Evolutionary conservation across 805 yeast species (phyloP).

Genomic region (Sugiyamaella floridensis): DNA sequence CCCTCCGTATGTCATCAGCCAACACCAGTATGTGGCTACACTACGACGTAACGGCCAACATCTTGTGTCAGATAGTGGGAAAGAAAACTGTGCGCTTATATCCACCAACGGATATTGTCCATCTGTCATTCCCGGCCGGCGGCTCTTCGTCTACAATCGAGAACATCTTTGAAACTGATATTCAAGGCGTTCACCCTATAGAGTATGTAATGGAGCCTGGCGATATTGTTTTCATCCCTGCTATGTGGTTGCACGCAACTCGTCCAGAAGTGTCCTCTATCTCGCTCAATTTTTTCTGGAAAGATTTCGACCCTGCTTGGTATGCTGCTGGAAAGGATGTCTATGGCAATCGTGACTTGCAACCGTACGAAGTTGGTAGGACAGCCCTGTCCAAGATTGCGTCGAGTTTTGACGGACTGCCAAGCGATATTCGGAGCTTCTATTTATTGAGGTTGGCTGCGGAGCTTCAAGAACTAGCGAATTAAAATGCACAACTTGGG

Average conservation of each 20-base stretch:
- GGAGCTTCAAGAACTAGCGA: slow-evolving; percentile 20
- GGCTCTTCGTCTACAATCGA: slow-evolving; percentile 30
- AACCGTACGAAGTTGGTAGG: slow-evolving; percentile 30
- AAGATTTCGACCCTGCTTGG: slow-evolving; percentile 22
- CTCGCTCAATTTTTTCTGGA: slow-evolving; percentile 34
- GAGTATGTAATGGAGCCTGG: slow-evolving; percentile 32
- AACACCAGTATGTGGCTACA: slow-evolving; percentile 33
- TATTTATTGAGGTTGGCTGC: slow-evolving; percentile 27
- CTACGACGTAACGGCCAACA: slow-evolving; percentile 34
- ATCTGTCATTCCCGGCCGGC: slow-evolving; percentile 28
- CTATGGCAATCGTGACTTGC: slow-evolving; percentile 34
- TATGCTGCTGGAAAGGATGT: slow-evolving; percentile 32
- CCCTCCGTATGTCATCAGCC: slow-evolving; percentile 31
- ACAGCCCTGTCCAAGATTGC: slow-evolving; percentile 20
- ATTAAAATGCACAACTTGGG: background rate
- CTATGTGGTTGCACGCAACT: slow-evolving; percentile 36
- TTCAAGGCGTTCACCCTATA: slow-evolving; percentile 21
- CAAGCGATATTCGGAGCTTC: slow-evolving; percentile 26
- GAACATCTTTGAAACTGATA: slow-evolving; percentile 25
- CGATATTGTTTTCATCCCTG: slow-evolving; percentile 33
- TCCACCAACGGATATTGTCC: slow-evolving; percentile 30
- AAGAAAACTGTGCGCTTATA: slow-evolving; percentile 29
- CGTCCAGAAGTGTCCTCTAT: slow-evolving; percentile 28
- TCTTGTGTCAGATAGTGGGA: slow-evolving; percentile 33
- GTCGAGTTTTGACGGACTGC: slow-evolving; percentile 22